These are phyloP conservation scores for Neurospora sp. DNA, from an alignment of 495 filamentous ascomycete species.

Conservation along the genomic window DNA sequence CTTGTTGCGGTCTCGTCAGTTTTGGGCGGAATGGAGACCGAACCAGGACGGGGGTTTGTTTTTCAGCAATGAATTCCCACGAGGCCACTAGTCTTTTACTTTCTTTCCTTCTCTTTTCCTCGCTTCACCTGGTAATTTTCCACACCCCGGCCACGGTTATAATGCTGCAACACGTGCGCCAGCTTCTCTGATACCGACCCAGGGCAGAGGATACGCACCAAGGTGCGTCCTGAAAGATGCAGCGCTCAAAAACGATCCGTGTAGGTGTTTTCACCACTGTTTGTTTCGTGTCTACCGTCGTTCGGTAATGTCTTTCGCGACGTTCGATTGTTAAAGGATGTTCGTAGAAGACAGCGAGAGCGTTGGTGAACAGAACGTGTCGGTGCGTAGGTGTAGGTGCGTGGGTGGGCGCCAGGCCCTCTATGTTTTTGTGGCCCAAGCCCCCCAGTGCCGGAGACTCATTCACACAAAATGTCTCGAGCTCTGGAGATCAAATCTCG, in stretches of 20 bases:
- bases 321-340: neutral
- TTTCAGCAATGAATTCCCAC: slow-evolving; percentile 1
- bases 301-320: neutral
- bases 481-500: slow-evolving; percentile 5
- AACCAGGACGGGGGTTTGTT: slow-evolving; percentile 3
- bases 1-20: slow-evolving; percentile 5
- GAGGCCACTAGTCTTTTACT: neutral
- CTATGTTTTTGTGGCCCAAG: slow-evolving; percentile 3
- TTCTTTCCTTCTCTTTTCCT: neutral
- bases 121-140: slow-evolving; percentile 5
- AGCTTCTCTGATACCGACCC: neutral
- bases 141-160: slow-evolving; percentile 1
- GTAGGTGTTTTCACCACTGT: neutral
- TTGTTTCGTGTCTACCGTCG: neutral
- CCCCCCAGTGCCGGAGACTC: neutral
- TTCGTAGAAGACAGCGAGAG: neutral
- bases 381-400: neutral
- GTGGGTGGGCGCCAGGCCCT: neutral
- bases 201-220: neutral
- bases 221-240: neutral
- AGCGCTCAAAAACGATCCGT: neutral
- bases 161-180: neutral
- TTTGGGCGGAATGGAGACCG: slow-evolving; percentile 5
- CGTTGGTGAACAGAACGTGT: neutral
- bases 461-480: slow-evolving; percentile 15